phyloP scores from a whole-genome alignment of 2,329 filamentous ascomycete genomes.

The Microcyclospora tardicrescens region DNA sequence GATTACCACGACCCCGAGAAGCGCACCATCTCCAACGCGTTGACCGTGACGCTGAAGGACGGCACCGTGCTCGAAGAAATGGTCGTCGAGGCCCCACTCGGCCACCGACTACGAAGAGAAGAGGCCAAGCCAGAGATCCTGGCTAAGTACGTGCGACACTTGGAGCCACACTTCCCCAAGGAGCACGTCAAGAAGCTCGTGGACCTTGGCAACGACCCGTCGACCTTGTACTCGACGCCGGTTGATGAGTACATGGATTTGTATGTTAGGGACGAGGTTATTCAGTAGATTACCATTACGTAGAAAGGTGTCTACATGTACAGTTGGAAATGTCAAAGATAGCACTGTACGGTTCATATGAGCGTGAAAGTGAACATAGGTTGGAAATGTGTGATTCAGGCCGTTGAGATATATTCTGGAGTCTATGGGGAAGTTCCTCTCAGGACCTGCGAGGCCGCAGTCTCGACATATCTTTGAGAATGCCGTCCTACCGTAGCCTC shows the following conservation, averaged over 20 bases:
- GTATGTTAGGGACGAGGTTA: conserved; percentile 46
- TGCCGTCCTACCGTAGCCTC: too few relatives aligned
- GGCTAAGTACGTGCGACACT: conserved; percentile 87
- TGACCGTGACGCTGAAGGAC: conserved; percentile 90
- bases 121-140: conserved; percentile 97
- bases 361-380: too few relatives aligned
- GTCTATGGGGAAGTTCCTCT: too few relatives aligned
- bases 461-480: too few relatives aligned
- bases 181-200: conserved; percentile 71
- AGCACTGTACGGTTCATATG: too few relatives aligned
- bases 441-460: too few relatives aligned
- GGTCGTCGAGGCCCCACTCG: conserved; percentile 84
- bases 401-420: too few relatives aligned
- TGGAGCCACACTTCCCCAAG: conserved; percentile 68
- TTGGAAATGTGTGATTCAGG: too few relatives aligned
- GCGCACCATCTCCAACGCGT: conserved; percentile 92
- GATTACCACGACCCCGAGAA: conserved; percentile 92
- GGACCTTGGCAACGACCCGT: conserved; percentile 60
- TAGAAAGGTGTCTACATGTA: too few relatives aligned
- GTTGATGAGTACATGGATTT: conserved; percentile 91
- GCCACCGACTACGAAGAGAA: conserved; percentile 78
- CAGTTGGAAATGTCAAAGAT: too few relatives aligned
- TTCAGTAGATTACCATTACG: conserved; percentile 2
- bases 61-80: conserved; percentile 85
- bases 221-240: conserved; percentile 64